A percentile compares a stretch with the other conserved stretches of the same genome.
phyloP scores from a whole-genome alignment of 176 grass and related monocot species.

The Raddia guianensis region DNA sequence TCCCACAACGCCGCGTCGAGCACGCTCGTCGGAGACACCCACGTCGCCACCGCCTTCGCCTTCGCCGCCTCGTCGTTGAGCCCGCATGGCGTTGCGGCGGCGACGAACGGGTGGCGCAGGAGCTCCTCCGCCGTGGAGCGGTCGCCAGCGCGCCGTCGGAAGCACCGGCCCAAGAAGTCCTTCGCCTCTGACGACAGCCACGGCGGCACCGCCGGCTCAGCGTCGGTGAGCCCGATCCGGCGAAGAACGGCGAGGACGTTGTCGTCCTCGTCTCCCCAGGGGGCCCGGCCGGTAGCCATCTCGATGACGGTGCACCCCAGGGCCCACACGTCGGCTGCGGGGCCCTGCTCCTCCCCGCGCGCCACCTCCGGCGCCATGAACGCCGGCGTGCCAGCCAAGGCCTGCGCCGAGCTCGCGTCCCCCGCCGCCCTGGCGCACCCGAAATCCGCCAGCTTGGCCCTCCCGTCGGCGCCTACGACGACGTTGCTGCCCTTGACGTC shows the following conservation, averaged over 20 bases:
- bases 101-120: slow-evolving; percentile 50
- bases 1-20: slow-evolving; percentile 40
- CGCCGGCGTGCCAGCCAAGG: slow-evolving; percentile 42
- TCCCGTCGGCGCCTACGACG: slow-evolving; percentile 41
- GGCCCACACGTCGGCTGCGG: slow-evolving; percentile 54
- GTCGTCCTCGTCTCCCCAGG: slow-evolving; percentile 29
- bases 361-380: slow-evolving; percentile 74
- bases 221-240: slow-evolving; percentile 48
- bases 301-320: slow-evolving; percentile 55
- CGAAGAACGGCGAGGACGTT: slow-evolving; percentile 38
- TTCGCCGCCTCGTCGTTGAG: background rate
- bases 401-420: background rate
- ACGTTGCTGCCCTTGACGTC: slow-evolving; percentile 65
- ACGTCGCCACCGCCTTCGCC: background rate
- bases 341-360: slow-evolving; percentile 56
- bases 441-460: slow-evolving; percentile 54
- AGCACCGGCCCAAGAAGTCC: slow-evolving; percentile 60
- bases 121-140: slow-evolving; percentile 41
- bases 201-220: slow-evolving; percentile 26
- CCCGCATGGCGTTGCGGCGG: background rate
- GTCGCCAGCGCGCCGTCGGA: slow-evolving; percentile 25
- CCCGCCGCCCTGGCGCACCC: slow-evolving; percentile 38
- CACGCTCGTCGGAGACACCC: slow-evolving; percentile 54
- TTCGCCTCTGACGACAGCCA: slow-evolving; percentile 52
- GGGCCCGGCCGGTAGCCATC: slow-evolving; percentile 48